Conservation (phyloP, 108 stramenopile species). For the Licmophora abbreviata region DNA sequence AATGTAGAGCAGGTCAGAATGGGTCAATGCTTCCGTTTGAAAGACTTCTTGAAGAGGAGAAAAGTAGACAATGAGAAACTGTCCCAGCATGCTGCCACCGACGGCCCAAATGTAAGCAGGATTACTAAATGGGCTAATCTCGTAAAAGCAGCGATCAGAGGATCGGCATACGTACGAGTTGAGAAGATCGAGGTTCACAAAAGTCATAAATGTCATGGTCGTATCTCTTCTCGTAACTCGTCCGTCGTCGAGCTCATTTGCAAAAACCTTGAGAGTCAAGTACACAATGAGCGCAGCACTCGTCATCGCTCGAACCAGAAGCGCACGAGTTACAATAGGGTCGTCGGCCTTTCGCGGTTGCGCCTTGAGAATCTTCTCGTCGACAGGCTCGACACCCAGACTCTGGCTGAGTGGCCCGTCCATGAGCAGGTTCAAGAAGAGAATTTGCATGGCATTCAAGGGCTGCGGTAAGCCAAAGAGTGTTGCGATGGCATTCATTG, state of each 20-base stretch:
- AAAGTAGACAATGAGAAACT: constrained; percentile 87
- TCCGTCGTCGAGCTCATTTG: constrained; percentile 78
- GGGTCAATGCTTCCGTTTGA: constrained; percentile 87
- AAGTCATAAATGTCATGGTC: constrained; percentile 98
- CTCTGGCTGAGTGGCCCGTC: constrained; percentile 93
- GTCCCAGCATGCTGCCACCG: constrained; percentile 76
- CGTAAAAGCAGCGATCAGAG: constrained; percentile 67
- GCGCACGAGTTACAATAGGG: constrained; percentile 79
- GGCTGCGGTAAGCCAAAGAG: constrained; percentile 81
- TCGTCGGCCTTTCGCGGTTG: constrained; percentile 86
- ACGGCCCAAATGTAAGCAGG: constrained; percentile 85
- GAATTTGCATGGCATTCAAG: constrained; percentile 95
- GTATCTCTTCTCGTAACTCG: constrained; percentile 83
- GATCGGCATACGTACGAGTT: constrained; percentile 93
- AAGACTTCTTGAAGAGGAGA: constrained; percentile 88
- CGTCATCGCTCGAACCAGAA: constrained; percentile 75
- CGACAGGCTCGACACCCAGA: constrained; percentile 91
- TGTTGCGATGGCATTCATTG: constrained; percentile 87
- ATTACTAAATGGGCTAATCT: constrained; percentile 74
- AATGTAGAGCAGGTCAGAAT: constrained; percentile 69
- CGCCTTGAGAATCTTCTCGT: constrained; percentile 69
- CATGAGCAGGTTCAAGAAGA: constrained; percentile 99
- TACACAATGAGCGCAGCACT: constrained; percentile 83
- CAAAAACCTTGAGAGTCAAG: constrained; percentile 84
- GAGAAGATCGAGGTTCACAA: constrained; percentile 94